Evolutionary conservation across 441 rosid genomes (phyloP), one percentile per base, ranked within the genome.

Genomic region (Omphalea diandra): DNA sequence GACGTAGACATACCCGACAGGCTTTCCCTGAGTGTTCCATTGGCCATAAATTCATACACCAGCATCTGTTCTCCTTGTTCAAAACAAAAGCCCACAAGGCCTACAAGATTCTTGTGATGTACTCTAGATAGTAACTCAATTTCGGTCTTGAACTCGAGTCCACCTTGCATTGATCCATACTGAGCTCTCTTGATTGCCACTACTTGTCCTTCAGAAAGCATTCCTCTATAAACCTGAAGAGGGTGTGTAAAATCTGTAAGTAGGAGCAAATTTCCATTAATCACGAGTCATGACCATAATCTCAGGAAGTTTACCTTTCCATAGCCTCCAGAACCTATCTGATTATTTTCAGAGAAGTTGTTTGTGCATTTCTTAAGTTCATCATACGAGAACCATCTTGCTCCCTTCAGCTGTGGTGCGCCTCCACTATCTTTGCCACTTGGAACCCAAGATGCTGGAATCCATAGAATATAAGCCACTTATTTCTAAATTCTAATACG

Each of bases 21-120:
- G 79, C 94, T 85, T 32, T 87, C 97, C 73, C 87, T 82, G 4
- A 95, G 86, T n/a, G 97, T 85, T 73, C 99, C 97, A 50, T 88
- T 90, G 43, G 97, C 81, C 91, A 95, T 85, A 75, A 49, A 95
- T 76, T 95, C 99, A 47, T 95, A 95, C 38, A 95, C 90, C 65
- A 95, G 82, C 90, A 95, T 89, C 78, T 95, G 99, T 57, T 95
- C 98, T 60, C 97, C 95, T 83, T 89, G 97, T 63, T 93, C 97
- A 64, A 93, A 95, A 53, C 97, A 95, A 77, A 95, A 93, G 2
- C 99, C 99, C 7, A 93, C 84, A 60, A 95, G 98, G 22, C 90
- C 95, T 0, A 93, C 93, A 3, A 95, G 90, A 73, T 95, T 95
- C 79, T 93, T 95, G 85, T 95, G 99, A 80, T 95, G 99, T 64